Evolutionary conservation across 140 eudicot species (phyloP), one percentile per base, ranked within the genome.

Genomic region (Eryngium alpinum): DNA sequence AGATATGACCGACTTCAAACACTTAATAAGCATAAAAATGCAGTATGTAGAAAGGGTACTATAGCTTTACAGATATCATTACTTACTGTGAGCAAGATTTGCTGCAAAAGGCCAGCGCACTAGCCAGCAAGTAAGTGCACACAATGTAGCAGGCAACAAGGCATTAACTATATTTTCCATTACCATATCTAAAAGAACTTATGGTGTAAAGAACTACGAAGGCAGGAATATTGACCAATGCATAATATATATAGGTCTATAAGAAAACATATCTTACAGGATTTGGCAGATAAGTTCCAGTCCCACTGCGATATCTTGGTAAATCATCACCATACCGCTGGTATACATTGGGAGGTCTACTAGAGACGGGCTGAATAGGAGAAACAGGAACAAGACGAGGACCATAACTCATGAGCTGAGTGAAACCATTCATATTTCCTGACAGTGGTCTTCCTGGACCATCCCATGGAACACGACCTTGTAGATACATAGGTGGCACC

Each of bases 271-370:
- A 24, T 50, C 93, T 91, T 91, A 95, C 99, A 75, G 92, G 99
- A 82, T 90, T 93, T 16, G 99, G 99, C 75, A 95, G 86, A 81
- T 95, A 95, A 1, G 99, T 95, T 63, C 99, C 99, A 0, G 99
- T 95, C 76, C 99, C 99, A 77, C 94, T 90, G 24, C 98, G 98
- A 75, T 91, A 88, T 90, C 96, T 91, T 25, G 97, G 97, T 83
- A 90, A 43, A 59, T 93, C 99, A 85, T 95, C 99, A 69, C 60
- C 94, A 82, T 85, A 87, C 63, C 67, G 91, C 81, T 88, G 99
- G 82, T 89, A 95, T 66, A 90, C 90, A 70, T 84, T 87, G 25
- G 93, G 87, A 51, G 89, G 97, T 86, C 97, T 84, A 69, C 51
- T 80, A 18, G 94, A 80, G 81, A 82, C 92, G 57, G 98, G 83